Evolutionary conservation across 805 yeast genomes (phyloP).

Genomic region (Candida mattraensis): DNA sequence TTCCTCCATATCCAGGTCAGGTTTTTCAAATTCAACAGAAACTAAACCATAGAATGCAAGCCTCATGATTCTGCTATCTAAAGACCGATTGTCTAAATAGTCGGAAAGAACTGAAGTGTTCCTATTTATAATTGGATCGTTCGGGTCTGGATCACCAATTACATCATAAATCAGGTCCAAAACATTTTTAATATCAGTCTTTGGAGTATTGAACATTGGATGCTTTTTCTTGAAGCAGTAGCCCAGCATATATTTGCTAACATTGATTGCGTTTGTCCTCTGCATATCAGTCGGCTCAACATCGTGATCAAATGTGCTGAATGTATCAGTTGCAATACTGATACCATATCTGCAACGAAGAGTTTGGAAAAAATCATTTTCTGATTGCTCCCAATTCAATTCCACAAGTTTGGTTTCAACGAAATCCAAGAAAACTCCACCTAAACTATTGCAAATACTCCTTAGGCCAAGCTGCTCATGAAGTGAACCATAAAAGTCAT

Average conservation of each 20-base stretch:
- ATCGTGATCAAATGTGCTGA: conserved; percentile 67
- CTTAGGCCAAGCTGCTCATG: conserved; percentile 76
- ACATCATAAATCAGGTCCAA: conserved; percentile 72
- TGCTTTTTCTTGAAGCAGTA: conserved; percentile 56
- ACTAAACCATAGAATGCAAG: conserved; percentile 54
- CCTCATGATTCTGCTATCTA: conserved; percentile 46
- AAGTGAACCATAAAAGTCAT: conserved; percentile 53
- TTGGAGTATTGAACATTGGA: conserved; percentile 57
- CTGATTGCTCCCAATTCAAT: conserved; percentile 46
- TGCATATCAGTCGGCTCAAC: conserved; percentile 42
- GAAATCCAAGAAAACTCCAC: conserved; percentile 61
- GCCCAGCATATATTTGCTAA: conserved; percentile 49
- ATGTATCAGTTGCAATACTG: conserved; percentile 54
- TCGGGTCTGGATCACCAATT: conserved; percentile 62
- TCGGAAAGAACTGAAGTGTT: conserved; percentile 47
- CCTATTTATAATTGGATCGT: conserved; percentile 40
- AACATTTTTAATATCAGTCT: conserved; percentile 69
- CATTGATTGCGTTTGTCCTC: conserved; percentile 34
- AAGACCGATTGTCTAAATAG: conserved; percentile 43
- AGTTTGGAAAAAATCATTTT: conserved; percentile 72
- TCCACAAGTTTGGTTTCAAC: conserved; percentile 54
- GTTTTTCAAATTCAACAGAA: conserved; percentile 27
- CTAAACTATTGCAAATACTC: conserved; percentile 63
- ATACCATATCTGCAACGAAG: conserved; percentile 78
- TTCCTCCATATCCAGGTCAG: conserved; percentile 32